Evolutionary conservation across 2,329 filamentous ascomycete species (phyloP).

Genomic region (Hirsutella rhossiliensis): DNA sequence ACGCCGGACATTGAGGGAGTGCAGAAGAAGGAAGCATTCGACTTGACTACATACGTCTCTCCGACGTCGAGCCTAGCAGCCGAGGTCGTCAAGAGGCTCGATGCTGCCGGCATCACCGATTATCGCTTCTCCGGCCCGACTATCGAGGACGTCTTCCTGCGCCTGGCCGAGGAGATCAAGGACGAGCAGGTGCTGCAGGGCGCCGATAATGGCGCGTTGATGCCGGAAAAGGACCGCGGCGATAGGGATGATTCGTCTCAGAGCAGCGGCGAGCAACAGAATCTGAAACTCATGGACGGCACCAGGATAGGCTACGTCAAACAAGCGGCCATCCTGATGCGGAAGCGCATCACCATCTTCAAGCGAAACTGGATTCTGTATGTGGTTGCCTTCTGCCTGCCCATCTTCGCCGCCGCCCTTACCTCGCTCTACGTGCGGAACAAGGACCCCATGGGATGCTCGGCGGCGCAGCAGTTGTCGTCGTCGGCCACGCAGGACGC

Average conservation of each 20-base stretch:
- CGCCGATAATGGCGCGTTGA: conserved; percentile 9
- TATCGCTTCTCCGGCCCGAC: conserved; percentile 83
- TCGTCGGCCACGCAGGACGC: conserved; percentile 23
- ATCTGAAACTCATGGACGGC: conserved; percentile 53
- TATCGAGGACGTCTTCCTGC: conserved; percentile 85
- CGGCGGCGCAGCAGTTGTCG: conserved; percentile 33
- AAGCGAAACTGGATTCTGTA: conserved; percentile 71
- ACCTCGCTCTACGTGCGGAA: conserved; percentile 63
- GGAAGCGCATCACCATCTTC: conserved; percentile 66
- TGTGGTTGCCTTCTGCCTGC: conserved; percentile 60
- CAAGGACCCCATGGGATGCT: conserved; percentile 40
- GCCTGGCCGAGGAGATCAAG: conserved; percentile 68
- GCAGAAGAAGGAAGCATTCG: conserved; percentile 47
- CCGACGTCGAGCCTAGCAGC: conserved; percentile 59
- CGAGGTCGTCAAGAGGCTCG: conserved; percentile 56
- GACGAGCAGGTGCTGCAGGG: conserved; percentile 29
- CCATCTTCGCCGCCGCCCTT: conserved; percentile 66
- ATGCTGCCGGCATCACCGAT: conserved; percentile 54
- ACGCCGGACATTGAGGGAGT: conserved; percentile 43
- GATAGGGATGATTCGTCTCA: conserved; percentile 8
- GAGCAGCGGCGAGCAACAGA: conserved; percentile 15
- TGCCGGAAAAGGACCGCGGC: conserved; percentile 6
- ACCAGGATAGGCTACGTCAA: conserved; percentile 53
- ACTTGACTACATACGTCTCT: conserved; percentile 63
- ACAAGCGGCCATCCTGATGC: conserved; percentile 64